Evolutionary conservation across 192 early-diverging fungal genomes (phyloP).

Genomic region (Spizellomyces sp.): DNA sequence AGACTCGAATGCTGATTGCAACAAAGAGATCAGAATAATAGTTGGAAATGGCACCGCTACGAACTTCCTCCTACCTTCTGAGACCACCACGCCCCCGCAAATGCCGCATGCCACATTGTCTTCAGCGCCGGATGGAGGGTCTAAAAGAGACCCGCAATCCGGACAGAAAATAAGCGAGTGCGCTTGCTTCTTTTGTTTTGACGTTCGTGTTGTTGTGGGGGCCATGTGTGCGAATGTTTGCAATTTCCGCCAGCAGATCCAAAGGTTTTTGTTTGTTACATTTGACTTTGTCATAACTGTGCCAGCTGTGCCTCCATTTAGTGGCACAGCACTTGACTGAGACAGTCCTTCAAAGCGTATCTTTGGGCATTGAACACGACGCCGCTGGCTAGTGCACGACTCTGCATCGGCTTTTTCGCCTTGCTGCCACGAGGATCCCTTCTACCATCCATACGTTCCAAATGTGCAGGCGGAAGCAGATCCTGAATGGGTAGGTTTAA

Average conservation of each 20-base stretch:
- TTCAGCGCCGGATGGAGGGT: conserved; percentile 73
- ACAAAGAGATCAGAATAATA: not conserved
- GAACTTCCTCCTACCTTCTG: conserved; percentile 48
- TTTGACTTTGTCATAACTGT: too few relatives aligned
- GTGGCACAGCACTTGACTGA: too few relatives aligned
- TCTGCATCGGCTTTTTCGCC: too few relatives aligned
- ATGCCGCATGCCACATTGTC: conserved; percentile 79
- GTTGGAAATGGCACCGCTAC: not conserved
- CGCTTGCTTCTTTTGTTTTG: conserved; percentile 24
- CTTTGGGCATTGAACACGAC: too few relatives aligned
- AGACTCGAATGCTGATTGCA: conserved; percentile 67
- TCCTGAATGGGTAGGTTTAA: not conserved
- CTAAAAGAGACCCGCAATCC: conserved; percentile 87
- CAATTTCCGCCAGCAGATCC: not conserved
- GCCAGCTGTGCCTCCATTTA: too few relatives aligned
- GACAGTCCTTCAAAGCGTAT: too few relatives aligned
- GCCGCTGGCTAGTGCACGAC: too few relatives aligned
- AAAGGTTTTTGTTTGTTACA: too few relatives aligned
- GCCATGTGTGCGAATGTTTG: not conserved
- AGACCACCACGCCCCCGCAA: conserved; percentile 71
- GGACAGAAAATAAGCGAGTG: conserved; percentile 83
- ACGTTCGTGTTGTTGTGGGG: not conserved
- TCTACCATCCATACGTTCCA: too few relatives aligned
- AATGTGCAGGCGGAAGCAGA: too few relatives aligned
- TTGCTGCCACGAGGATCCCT: too few relatives aligned